Evolutionary conservation across 2,329 filamentous ascomycete species (phyloP), one percentile per base, ranked within the genome.

Genomic region (Clonostachys byssicola): DNA sequence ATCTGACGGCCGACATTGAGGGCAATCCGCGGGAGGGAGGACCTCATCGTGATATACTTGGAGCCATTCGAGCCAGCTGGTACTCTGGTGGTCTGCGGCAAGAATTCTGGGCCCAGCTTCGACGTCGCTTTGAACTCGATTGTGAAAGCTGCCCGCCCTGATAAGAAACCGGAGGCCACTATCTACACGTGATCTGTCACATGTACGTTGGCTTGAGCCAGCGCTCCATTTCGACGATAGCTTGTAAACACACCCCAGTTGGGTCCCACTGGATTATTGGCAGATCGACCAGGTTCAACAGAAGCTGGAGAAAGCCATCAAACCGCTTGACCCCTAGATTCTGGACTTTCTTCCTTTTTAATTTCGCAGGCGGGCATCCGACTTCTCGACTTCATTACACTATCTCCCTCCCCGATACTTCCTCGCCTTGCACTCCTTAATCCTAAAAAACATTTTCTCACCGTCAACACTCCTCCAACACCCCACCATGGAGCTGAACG

Each of bases 401-500:
- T 12, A 34, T 36, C 17, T 18, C 49, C 40, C 43, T 44, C 44
- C 43, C 44, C 49, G 39, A 49, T 50, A 17, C 18, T 12, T 42
- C 12, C 14, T 46, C 23, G 18, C 39, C 40, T 44, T 34, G 12
- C 48, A 35, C 30, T 20, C 7, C 14, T 18, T 41, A 35, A 41
- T 39, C 42, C 6, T 39, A 6, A 18, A 39, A 39, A 39, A 39
- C 36, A n/a, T 39, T 39, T n/a, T n/a, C 14, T 9, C 36, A 39
- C 36, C 36, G 36, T 39, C 12, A 39, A n/a, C 36, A 39, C 10
- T 18, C 36, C 14, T 34, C 41, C 20, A 33, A 36, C 14, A 33
- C 50, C 48, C 54, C 60, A 66, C 63, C 60, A 74, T 82, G 72
- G 72, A 81, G 66, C 65, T 90, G 60, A 85, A 95, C 70, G 79